phyloP scores from a whole-genome alignment of 73 alveolate genomes.

The Paramecium sonneborni region DNA sequence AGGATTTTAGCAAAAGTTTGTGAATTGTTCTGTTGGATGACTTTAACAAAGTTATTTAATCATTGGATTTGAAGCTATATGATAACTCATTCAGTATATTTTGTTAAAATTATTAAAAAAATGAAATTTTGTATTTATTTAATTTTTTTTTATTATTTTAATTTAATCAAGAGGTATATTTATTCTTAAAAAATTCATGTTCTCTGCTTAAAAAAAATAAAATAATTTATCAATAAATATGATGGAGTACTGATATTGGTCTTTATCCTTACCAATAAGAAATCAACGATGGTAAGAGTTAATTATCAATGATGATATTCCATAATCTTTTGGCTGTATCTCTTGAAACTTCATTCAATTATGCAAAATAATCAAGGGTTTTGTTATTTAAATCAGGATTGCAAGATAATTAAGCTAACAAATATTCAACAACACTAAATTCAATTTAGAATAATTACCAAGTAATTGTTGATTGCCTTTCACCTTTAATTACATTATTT shows the following conservation, averaged over 20 bases:
- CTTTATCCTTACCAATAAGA: background rate
- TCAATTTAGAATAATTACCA: background rate
- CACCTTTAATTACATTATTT: background rate
- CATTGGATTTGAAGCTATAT: background rate
- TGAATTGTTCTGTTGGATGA: background rate
- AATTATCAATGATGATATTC: background rate
- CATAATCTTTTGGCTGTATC: constrained; percentile 26
- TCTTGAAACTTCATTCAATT: background rate
- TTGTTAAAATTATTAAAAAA: background rate
- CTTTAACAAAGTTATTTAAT: background rate
- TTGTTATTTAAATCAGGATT: background rate
- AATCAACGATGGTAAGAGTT: background rate
- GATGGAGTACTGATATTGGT: background rate
- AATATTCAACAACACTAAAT: background rate
- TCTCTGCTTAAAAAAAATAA: too few relatives aligned
- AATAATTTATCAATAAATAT: background rate
- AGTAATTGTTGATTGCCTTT: background rate
- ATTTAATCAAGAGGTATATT: too few relatives aligned
- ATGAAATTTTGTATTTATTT: background rate
- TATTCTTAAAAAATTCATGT: too few relatives aligned
- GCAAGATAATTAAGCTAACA: background rate
- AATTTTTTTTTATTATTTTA: background rate
- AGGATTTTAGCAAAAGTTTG: constrained; percentile 17
- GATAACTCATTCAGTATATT: background rate
- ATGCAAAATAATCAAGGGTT: background rate